Evolutionary conservation across 108 stramenopile species (phyloP).

Genomic region (Conticribra guillardii): DNA sequence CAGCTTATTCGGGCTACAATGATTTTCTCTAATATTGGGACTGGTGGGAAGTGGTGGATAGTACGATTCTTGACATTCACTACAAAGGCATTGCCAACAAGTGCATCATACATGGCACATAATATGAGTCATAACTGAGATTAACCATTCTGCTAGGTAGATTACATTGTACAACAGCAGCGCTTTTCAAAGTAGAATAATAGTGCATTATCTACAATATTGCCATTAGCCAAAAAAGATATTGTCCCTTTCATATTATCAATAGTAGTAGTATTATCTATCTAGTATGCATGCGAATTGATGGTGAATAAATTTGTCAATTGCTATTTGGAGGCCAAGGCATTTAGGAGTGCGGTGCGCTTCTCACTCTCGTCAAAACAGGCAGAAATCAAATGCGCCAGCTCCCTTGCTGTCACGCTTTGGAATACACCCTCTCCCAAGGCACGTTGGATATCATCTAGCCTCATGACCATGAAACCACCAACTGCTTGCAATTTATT

Average conservation of each 20-base stretch:
- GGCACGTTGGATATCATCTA: constrained; percentile 63
- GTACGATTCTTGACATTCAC: too few species aligned
- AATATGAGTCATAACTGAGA: too few species aligned
- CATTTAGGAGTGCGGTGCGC: constrained; percentile 39
- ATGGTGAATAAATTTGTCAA: too few species aligned
- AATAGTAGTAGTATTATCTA: too few species aligned
- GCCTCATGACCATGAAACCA: constrained; percentile 65
- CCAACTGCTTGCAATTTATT: constrained; percentile 66
- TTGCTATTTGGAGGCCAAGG: constrained; percentile 30
- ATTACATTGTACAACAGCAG: too few species aligned
- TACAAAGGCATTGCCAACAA: not conserved
- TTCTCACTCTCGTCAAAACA: constrained; percentile 55
- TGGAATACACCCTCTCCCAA: constrained; percentile 71
- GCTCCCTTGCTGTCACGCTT: constrained; percentile 65
- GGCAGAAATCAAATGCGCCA: constrained; percentile 63
- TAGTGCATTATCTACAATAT: too few species aligned
- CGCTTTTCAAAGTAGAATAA: too few species aligned
- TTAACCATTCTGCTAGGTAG: too few species aligned
- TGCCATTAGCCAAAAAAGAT: too few species aligned
- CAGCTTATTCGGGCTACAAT: not conserved
- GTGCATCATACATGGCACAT: not conserved
- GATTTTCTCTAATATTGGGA: not conserved
- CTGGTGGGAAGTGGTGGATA: too few species aligned
- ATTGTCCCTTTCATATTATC: too few species aligned
- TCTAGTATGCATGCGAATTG: too few species aligned